Conservation (phyloP, 2,329 filamentous ascomycete species). For the Raffaelea deltoideospora region DNA sequence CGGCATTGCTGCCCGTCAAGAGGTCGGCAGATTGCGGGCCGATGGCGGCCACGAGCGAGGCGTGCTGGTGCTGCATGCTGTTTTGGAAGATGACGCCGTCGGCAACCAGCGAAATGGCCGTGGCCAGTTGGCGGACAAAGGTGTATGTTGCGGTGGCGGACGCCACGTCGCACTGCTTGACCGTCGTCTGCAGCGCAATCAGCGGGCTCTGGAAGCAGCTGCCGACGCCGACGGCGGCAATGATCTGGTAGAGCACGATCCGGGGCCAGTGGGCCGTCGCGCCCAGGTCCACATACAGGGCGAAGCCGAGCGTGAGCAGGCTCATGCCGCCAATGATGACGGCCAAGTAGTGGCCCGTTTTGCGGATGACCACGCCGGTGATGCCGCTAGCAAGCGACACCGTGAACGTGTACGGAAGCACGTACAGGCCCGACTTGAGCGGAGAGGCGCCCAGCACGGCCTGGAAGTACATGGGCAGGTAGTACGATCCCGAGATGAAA, state of each 20-base stretch:
- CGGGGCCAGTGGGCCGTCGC: constrained; percentile 29
- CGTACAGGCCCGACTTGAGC: constrained; percentile 57
- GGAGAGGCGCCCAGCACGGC: constrained; percentile 53
- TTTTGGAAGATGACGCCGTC: constrained; percentile 30
- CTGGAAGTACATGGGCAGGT: constrained; percentile 76
- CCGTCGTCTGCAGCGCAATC: constrained; percentile 47
- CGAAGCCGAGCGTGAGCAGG: constrained; percentile 43
- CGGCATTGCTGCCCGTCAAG: constrained; percentile 44
- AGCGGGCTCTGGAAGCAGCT: constrained; percentile 49
- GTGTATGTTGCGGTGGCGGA: constrained; percentile 46
- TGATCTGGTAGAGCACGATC: constrained; percentile 39
- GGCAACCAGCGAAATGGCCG: constrained; percentile 41
- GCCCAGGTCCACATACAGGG: constrained; percentile 39
- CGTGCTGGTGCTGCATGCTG: constrained; percentile 21
- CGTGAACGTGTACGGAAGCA: constrained; percentile 54
- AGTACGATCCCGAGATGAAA: constrained; percentile 68
- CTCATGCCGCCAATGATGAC: constrained; percentile 37
- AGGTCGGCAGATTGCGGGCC: constrained; percentile 27
- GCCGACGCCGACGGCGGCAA: constrained; percentile 45
- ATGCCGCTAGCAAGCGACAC: constrained; percentile 26
- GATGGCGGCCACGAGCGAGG: constrained; percentile 12
- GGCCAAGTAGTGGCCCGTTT: constrained; percentile 43
- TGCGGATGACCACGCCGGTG: constrained; percentile 27
- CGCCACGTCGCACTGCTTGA: constrained; percentile 44
- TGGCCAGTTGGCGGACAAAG: constrained; percentile 43